Evolutionary conservation across 2,329 filamentous ascomycete species (phyloP), one percentile per base, ranked within the genome.

Genomic region (Botrytis paeoniae): DNA sequence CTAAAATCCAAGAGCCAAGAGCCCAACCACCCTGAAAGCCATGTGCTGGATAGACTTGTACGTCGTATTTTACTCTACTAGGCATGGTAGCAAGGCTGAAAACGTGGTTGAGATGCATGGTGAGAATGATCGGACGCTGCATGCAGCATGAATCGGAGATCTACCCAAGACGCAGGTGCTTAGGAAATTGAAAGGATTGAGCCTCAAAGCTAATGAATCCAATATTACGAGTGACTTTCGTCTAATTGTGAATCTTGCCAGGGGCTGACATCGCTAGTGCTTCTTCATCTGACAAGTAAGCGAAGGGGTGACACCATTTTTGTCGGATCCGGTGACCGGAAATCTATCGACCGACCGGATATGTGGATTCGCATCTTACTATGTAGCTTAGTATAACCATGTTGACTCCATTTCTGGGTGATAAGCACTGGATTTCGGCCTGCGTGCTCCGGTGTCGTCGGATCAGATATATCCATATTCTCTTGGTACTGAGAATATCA

Each of bases 231-330:
- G 37, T 69, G 39, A 35, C 6, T 35, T 16, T 48, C 63, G 37
- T 41, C 35, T 54, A 39, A 22, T 39, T 35, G 8, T 66, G 64
- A 57, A 9, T 68, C 25, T 68, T 57, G 18, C 37, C n/a, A 57
- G 48, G n/a, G 35, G 65, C 16, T 68, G 65, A 32, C 25, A 41
- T 57, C 35, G 35, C 65, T 57, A 68, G 48, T 57, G 45, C 43
- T 37, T 37, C 65, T 41, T 57, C 65, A 69, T 57, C 65, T 69
- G 48, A 69, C 65, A 69, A 32, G 65, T 69, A 69, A 69, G 48
- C 65, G 65, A 69, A 37, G 65, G 65, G 48, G 37, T 57, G 35
- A 41, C 6, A 32, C 9, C 0, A 32, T 41, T 59, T 68, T 69
- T 22, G 48, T 69, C 65, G 65, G 65, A 69, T 69, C 65, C 65